Conservation (phyloP, 2,329 filamentous ascomycete species). For the Cordyceps cateniannulata region DNA sequence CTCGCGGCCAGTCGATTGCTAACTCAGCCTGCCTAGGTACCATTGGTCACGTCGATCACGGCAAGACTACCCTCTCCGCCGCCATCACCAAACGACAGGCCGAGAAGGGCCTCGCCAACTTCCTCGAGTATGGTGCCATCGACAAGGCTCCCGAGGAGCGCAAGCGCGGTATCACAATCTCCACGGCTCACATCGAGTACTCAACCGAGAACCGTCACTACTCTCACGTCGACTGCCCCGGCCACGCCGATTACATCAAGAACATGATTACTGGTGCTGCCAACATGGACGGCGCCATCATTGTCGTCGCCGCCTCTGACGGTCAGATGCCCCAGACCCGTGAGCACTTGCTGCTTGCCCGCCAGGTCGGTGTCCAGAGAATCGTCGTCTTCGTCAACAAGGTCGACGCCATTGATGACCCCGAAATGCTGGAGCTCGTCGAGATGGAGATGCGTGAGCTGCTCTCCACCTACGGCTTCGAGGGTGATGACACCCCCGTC, state of each 20-base stretch:
- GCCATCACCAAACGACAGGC: constrained; percentile 98
- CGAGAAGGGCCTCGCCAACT: constrained; percentile 87
- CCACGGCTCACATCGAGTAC: constrained; percentile 98
- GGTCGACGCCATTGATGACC: constrained; percentile 93
- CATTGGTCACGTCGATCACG: constrained; percentile 99
- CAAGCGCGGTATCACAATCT: constrained; percentile 99
- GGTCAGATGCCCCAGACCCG: constrained; percentile 99
- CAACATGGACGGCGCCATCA: constrained; percentile 98
- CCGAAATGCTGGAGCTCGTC: constrained; percentile 99
- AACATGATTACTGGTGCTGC: constrained; percentile 99
- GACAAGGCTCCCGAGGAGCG: constrained; percentile 99
- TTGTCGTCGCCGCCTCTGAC: constrained; percentile 96
- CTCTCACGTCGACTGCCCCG: constrained; percentile 98
- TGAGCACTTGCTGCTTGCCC: constrained; percentile 94
- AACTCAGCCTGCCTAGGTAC: constrained; percentile 54
- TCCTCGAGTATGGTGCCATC: constrained; percentile 95
- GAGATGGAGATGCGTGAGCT: constrained; percentile 99
- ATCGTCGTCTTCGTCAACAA: constrained; percentile 99
- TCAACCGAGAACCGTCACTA: constrained; percentile 91
- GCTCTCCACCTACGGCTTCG: constrained; percentile 86
- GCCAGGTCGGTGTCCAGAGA: constrained; percentile 95
- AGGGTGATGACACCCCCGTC: constrained; percentile 96
- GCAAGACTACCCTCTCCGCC: constrained; percentile 98
- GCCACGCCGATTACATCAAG: constrained; percentile 99
- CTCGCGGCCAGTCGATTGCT: constrained; percentile 1